Base-by-base conservation (phyloP, 495 filamentous ascomycete genomes). In the Xylaria sp. region DNA sequence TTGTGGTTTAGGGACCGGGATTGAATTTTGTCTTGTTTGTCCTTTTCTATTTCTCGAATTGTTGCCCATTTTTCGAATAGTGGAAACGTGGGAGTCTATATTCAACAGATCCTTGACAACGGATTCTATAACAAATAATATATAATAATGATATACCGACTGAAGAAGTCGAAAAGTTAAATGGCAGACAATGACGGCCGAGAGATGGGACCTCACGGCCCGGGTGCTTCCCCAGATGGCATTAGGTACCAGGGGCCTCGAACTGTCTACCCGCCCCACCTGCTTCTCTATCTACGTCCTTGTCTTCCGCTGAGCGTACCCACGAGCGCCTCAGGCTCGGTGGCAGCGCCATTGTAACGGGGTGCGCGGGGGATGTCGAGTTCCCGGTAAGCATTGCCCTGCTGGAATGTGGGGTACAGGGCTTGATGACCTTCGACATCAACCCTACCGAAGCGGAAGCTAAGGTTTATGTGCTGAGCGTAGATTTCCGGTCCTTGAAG, bases 331-430 rank as follows among this genome's bases (percentile, higher is more conserved):
- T 93, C 73, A 81, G 85, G 26, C 85, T 93, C 37, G 77, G 81
- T 50, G 90, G 90, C 26, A 92, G 90, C 71, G 90, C 89, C 33
- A 86, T 92, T 61, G 87, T 93, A 35, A 92, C 92, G 31, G 92
- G 92, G 24, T 91, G 92, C 58, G 85, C 89, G 40, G 91, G 92
- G 2, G 88, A 85, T n/a, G 83, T 94, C 9, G 92, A 87, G 5
- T 84, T 91, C 4, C 80, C 83, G 5, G 82, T 85, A 12, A 85
- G 85, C 3, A 83, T 84, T 5, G 91, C 90, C 6, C 85, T 94
- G 19, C 88, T 93, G n/a, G 91, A 94, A 75, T 91, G 93, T 72
- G 91, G 91, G 14, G 80, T 89, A 2, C 73, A 82, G 4, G 86
- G 86, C 21, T 80, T 93, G 46, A 85, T 85, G 66, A 85, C 93